These are phyloP conservation scores for Aphanomyces euteiches DNA, from an alignment of 352 stramenopile species.

Conservation along the genomic window DNA sequence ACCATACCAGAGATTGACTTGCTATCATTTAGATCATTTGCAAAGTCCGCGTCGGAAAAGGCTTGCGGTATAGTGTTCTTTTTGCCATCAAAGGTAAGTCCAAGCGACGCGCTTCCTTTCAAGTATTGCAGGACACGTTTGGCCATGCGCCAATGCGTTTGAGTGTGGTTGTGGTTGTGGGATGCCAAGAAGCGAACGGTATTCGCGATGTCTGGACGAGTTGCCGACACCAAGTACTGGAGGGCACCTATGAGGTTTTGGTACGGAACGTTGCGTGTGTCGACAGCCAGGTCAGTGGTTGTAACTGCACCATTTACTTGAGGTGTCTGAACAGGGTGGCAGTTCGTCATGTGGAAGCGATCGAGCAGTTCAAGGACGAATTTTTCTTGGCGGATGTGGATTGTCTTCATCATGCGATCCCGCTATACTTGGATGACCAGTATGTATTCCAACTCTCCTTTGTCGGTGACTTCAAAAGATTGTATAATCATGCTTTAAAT, in stretches of 20 bases:
- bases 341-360: not conserved
- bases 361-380: not conserved
- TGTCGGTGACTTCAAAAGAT: not conserved
- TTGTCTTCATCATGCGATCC: not conserved
- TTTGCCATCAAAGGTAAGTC: not conserved
- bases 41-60: not conserved
- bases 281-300: too few relatives aligned
- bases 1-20: too few relatives aligned
- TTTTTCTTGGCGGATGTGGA: not conserved
- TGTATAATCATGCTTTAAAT: not conserved
- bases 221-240: too few relatives aligned
- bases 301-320: not conserved
- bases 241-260: not conserved
- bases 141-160: slow-evolving; percentile 7
- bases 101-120: not conserved
- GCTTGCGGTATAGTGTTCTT: too few relatives aligned
- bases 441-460: not conserved
- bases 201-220: too few relatives aligned
- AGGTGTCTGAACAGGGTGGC: not conserved
- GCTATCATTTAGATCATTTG: not conserved
- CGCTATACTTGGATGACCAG: not conserved
- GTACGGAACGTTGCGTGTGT: too few relatives aligned
- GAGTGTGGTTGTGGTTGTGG: not conserved
- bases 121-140: slow-evolving; percentile 15
- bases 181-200: too few relatives aligned